phyloP scores from a whole-genome alignment of 2,329 filamentous ascomycete genomes.

The Hypoxylon sp. region DNA sequence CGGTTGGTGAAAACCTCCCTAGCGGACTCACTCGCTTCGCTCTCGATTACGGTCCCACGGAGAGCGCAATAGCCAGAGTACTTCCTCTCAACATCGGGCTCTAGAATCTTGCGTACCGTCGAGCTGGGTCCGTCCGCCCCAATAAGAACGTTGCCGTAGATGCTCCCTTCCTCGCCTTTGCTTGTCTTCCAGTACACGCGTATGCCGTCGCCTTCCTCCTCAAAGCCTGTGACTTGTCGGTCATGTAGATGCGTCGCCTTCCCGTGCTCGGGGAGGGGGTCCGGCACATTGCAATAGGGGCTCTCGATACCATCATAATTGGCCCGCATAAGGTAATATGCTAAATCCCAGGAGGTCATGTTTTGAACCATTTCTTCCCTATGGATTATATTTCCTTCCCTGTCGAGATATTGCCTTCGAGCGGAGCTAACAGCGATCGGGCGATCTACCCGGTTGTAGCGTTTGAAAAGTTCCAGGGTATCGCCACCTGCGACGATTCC shows the following conservation, averaged over 20 bases:
- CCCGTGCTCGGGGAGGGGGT: slow-evolving; percentile 48
- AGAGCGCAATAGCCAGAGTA: slow-evolving; percentile 61
- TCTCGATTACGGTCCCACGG: slow-evolving; percentile 60
- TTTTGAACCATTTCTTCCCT: slow-evolving; percentile 56
- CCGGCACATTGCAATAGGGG: slow-evolving; percentile 53
- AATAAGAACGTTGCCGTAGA: slow-evolving; percentile 58
- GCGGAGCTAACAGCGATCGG: slow-evolving; percentile 53
- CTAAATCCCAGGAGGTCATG: slow-evolving; percentile 66
- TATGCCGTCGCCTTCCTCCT: slow-evolving; percentile 48
- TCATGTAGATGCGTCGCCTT: slow-evolving; percentile 55
- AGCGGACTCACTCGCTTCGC: slow-evolving; percentile 55
- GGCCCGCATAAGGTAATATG: slow-evolving; percentile 62
- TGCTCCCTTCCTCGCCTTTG: slow-evolving; percentile 52
- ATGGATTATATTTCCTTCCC: slow-evolving; percentile 54
- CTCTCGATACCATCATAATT: slow-evolving; percentile 60
- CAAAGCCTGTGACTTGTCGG: slow-evolving; percentile 53
- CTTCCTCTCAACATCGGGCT: slow-evolving; percentile 51
- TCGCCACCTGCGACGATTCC: slow-evolving; percentile 64
- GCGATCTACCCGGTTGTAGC: slow-evolving; percentile 58
- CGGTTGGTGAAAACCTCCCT: slow-evolving; percentile 55
- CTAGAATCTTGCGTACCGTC: slow-evolving; percentile 56
- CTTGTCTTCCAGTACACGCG: slow-evolving; percentile 55
- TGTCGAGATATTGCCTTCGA: slow-evolving; percentile 56
- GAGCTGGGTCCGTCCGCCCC: slow-evolving; percentile 62
- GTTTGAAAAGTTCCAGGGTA: slow-evolving; percentile 59